These are phyloP conservation scores for Hortiboletus flavorubellus DNA, from an alignment of 768 basidiomycete species.

Conservation along the genomic window DNA sequence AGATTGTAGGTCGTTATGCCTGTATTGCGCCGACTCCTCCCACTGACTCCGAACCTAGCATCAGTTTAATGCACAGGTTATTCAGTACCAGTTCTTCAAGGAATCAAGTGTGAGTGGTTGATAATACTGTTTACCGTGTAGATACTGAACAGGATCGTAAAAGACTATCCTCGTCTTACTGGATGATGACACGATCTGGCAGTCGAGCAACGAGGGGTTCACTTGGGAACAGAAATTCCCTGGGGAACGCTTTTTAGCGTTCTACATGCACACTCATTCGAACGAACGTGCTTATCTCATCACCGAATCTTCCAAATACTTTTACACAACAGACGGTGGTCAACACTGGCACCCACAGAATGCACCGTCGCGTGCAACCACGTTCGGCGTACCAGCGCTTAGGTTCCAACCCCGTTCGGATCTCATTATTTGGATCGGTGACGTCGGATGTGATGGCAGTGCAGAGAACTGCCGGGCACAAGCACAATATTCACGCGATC, in stretches of 20 bases:
- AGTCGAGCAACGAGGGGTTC: conserved; percentile 94
- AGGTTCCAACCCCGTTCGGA: conserved; percentile 89
- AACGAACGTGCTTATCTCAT: conserved; percentile 88
- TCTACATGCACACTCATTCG: conserved; percentile 82
- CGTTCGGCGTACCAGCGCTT: conserved; percentile 69
- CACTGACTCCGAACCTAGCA: conserved; percentile 43
- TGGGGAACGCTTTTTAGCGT: conserved; percentile 66
- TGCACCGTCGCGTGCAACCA: conserved; percentile 74
- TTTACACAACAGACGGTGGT: conserved; percentile 83
- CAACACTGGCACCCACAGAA: conserved; percentile 55
- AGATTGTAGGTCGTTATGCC: conserved; percentile 48
- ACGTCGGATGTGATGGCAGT: conserved; percentile 55
- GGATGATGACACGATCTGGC: conserved; percentile 78
- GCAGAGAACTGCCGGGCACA: conserved; percentile 63
- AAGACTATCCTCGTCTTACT: conserved; percentile 85
- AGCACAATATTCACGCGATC: conserved; percentile 69
- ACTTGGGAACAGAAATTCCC: conserved; percentile 72
- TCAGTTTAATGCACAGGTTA: conserved; percentile 59
- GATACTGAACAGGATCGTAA: background rate
- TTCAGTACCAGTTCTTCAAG: conserved; percentile 83
- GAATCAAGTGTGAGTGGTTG: conserved; percentile 57
- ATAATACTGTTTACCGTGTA: background rate
- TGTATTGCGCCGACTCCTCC: background rate
- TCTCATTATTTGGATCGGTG: conserved; percentile 86
- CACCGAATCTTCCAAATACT: conserved; percentile 60